Conservation (phyloP, 345 rosid genomes). For the Microthlaspi erraticum region DNA sequence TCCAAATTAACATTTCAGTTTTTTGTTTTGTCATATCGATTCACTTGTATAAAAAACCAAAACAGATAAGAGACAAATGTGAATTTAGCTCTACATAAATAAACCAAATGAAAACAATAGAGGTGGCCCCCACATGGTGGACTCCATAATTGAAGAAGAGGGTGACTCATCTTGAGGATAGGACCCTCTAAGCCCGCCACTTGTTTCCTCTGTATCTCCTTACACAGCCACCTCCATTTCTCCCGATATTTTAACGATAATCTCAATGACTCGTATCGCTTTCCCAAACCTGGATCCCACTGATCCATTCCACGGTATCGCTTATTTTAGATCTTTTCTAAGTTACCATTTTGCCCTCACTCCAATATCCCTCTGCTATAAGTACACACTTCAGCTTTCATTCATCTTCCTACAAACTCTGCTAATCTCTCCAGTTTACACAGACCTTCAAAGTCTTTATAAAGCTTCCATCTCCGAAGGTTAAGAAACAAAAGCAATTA, state of each 20-base stretch:
- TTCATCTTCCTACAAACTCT: slow-evolving; percentile 25
- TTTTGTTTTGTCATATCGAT: slow-evolving; percentile 23
- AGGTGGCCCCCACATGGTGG: background rate
- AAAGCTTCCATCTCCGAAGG: slow-evolving; percentile 11
- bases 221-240: slow-evolving; percentile 14
- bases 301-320: slow-evolving; percentile 34
- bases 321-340: background rate
- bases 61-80: slow-evolving; percentile 23
- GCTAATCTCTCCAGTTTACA: background rate
- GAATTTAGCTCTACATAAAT: too few species aligned
- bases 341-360: slow-evolving; percentile 21
- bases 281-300: slow-evolving; percentile 37
- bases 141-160: slow-evolving; percentile 15
- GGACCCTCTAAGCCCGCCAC: slow-evolving; percentile 31
- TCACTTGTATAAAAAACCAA: slow-evolving; percentile 10
- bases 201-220: slow-evolving; percentile 14
- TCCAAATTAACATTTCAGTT: background rate
- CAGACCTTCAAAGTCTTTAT: background rate
- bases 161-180: slow-evolving; percentile 42
- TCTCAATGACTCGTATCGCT: slow-evolving; percentile 15
- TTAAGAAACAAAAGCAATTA: background rate
- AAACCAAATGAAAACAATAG: background rate
- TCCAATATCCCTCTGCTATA: slow-evolving; percentile 24
- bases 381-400: background rate
- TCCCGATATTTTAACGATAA: background rate